Evolutionary conservation across 805 yeast genomes (phyloP), one percentile per base, ranked within the genome.

Genomic region (Monosporozyma servazzii): DNA sequence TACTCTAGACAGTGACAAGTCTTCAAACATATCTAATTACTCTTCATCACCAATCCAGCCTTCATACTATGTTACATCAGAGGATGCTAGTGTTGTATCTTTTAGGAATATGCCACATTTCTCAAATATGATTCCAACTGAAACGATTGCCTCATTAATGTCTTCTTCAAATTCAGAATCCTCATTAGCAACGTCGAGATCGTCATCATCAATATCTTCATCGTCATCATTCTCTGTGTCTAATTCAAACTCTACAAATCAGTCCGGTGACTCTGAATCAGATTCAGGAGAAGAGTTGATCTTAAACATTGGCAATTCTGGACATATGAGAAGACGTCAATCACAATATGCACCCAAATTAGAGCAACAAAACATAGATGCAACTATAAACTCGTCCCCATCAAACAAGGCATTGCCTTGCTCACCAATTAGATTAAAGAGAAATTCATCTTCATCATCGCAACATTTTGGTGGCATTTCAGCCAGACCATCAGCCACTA

Each of bases 21-120:
- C 50, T 6, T 48, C 41, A 5, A 18, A 10, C 15, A 25, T 29
- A 30, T 46, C 48, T 9, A 30, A 46, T 20, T 46, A 29, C n/a
- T 40, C 50, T 15, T 29, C 40, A 20, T 31, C 47, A 15, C 51
- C 45, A 18, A 21, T 6, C 7, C 47, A 42, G 17, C 51, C 51
- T 21, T 39, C 52, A n/a, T 50, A 45, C 20, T 49, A 50, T 20
- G 49, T 61, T n/a, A 67, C 64, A 20, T 60, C 65, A 6, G 62
- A 54, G 30, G 58, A 57, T 48, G 63, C 59, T 4, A 61, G 64
- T 42, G 55, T 54, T 9, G 43, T 61, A 17, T 60, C 65, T 13
- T 46, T 62, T 51, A 51, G 62, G 43, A 62, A 63, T 39, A 39
- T 50, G 45, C 45, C 46, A 11, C 47, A 44, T 8, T 46, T 50